These are phyloP conservation scores for Craspedostauros australis DNA, from an alignment of 108 stramenopile species.

Conservation along the genomic window DNA sequence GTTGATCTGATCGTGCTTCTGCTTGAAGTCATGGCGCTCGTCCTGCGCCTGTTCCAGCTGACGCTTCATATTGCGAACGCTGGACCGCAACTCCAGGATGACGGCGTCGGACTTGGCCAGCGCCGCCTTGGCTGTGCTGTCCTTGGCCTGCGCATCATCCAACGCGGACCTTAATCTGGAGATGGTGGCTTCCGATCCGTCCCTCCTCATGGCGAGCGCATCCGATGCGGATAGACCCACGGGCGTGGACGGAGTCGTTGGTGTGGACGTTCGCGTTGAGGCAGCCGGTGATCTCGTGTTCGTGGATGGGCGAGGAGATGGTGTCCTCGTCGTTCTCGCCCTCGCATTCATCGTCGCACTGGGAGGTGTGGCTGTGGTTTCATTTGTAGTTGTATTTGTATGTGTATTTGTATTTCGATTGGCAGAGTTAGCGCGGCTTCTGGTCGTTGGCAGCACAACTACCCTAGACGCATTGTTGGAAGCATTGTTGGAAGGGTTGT, in stretches of 20 bases:
- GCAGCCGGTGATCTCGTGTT: neutral
- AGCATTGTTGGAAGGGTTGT: neutral
- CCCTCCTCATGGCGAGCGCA: constrained; percentile 10
- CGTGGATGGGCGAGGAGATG: neutral
- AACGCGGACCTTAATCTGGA: constrained; percentile 23
- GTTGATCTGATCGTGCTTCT: neutral
- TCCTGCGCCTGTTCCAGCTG: constrained; percentile 23
- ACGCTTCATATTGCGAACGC: constrained; percentile 31
- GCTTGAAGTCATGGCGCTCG: constrained; percentile 4
- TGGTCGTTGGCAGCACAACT: neutral
- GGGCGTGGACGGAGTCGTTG: neutral
- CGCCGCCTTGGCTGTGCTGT: constrained; percentile 30
- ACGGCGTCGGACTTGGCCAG: constrained; percentile 43
- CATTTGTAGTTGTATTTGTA: no score
- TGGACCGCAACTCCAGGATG: constrained; percentile 41
- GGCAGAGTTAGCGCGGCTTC: neutral
- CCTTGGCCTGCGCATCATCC: constrained; percentile 21
- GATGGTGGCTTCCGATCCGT: constrained; percentile 30
- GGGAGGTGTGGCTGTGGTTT: neutral
- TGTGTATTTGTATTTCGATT: no score
- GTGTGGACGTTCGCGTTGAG: neutral
- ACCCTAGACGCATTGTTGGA: neutral
- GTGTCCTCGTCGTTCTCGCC: no score
- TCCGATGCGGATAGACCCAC: constrained; percentile 1
- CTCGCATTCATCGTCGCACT: no score